Evolutionary conservation across 805 yeast genomes (phyloP), one percentile per base, ranked within the genome.

Genomic region (Maudiozyma turicensis): DNA sequence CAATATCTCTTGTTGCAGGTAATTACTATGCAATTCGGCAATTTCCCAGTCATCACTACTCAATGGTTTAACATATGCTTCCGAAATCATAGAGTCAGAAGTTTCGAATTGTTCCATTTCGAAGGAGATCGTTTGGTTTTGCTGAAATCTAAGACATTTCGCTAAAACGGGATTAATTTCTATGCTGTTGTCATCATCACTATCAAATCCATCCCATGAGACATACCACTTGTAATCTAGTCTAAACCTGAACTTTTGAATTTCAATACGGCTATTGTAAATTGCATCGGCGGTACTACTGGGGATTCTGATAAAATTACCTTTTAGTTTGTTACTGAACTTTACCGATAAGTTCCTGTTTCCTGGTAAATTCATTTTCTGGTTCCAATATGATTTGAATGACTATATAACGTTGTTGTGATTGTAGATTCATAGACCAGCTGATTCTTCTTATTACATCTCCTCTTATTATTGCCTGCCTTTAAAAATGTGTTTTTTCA

Each of bases 31-130:
- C 2, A 84, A 65, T 60, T 90, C 96, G 2, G 89, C 85, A 30
- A 86, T 69, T 55, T 90, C 97, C 97, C 97, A 91, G 61, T 91
- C 99, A 5, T 83, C 74, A 1, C 81, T 65, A 0, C 86, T 74
- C 15, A 76, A 66, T 0, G 98, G 98, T 58, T 86, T 96, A 42
- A 91, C 73, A 58, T 78, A 81, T 3, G 90, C 81, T 3, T 80
- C 77, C 6, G 72, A 69, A 0, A 88, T 79, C 13, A 47, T 45
- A 5, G 38, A 46, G 3, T 44, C 31, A 6, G 45, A 47, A 7
- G 35, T 44, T 5, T 44, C 31, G 39, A 52, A 59, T 10, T 48
- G 49, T 29, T 52, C 50, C 13, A 63, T 45, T 3, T 39, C 38
- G 20, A 60, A 39, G 15, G 49, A 49, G 2, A 56, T 54, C 7